A percentile compares a stretch with the other conserved stretches of the same genome.
Evolutionary conservation across 805 yeast genomes (phyloP).

Genomic region (Saccharomyces kudriavzevii): DNA sequence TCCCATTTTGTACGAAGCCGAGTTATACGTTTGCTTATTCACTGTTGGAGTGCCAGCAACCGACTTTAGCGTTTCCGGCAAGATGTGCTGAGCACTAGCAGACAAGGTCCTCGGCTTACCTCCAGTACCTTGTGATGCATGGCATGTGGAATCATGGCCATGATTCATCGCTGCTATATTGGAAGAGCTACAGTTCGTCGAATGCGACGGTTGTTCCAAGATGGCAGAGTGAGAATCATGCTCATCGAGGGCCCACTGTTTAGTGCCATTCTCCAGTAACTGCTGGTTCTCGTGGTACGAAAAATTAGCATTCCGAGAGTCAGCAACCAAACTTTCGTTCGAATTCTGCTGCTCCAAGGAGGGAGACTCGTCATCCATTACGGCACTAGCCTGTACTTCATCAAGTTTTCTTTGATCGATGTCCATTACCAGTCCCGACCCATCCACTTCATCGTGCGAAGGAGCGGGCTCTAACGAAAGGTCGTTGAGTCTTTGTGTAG

Average conservation of each 20-base stretch:
- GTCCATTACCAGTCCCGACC: constrained; percentile 12
- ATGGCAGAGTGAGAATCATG: constrained; percentile 7
- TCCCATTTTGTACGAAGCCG: constrained; percentile 36
- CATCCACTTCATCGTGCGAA: constrained; percentile 18
- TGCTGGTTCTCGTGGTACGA: constrained; percentile 29
- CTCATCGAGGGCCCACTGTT: constrained; percentile 26
- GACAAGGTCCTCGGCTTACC: constrained; percentile 12
- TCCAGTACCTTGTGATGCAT: neutral
- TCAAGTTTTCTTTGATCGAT: constrained; percentile 3
- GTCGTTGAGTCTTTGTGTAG: constrained; percentile 6
- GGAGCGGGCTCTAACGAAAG: constrained; percentile 24
- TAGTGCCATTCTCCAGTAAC: constrained; percentile 25
- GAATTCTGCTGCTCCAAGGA: constrained; percentile 1
- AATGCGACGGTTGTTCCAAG: constrained; percentile 12
- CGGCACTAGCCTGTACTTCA: neutral
- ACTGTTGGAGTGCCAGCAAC: neutral
- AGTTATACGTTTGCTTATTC: constrained; percentile 1
- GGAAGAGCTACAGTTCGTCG: constrained; percentile 5
- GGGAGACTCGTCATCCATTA: neutral
- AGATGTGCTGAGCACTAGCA: constrained; percentile 18
- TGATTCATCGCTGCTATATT: constrained; percentile 1
- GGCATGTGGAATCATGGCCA: neutral
- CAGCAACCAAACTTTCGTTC: constrained; percentile 5
- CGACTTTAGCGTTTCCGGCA: constrained; percentile 19
- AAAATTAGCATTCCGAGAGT: constrained; percentile 20